These are phyloP conservation scores for Chenopodium berlandieri DNA, from an alignment of 148 eudicot species.

Conservation along the genomic window DNA sequence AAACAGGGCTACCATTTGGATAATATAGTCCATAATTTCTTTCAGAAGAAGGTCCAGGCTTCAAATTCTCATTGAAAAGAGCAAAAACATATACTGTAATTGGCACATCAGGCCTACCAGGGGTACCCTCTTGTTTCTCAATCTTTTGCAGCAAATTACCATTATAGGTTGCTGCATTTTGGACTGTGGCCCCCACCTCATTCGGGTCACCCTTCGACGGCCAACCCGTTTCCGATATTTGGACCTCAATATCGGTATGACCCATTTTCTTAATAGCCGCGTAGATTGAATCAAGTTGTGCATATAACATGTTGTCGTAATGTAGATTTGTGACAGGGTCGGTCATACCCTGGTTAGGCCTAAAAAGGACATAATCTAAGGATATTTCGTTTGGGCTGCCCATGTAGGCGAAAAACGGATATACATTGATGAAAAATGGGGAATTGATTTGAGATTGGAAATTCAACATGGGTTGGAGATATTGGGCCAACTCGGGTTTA, in stretches of 20 bases:
- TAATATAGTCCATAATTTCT: constrained; percentile 82
- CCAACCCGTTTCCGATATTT: constrained; percentile 91
- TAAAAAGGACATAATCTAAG: constrained; percentile 58
- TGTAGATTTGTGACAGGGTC: constrained; percentile 60
- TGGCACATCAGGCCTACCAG: constrained; percentile 58
- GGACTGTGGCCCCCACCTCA: constrained; percentile 67
- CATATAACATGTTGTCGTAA: constrained; percentile 86
- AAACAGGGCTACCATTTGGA: constrained; percentile 73
- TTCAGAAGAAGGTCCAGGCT: constrained; percentile 85
- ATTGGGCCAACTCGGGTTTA: constrained; percentile 46
- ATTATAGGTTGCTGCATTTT: constrained; percentile 75
- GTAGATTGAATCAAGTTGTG: constrained; percentile 89
- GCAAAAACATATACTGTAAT: constrained; percentile 79
- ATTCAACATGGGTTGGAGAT: constrained; percentile 56
- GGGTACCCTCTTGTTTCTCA: constrained; percentile 60
- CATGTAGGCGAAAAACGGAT: constrained; percentile 81
- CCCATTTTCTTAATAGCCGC: constrained; percentile 69
- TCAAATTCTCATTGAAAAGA: constrained; percentile 78
- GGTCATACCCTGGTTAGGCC: constrained; percentile 52
- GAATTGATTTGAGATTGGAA: constrained; percentile 57
- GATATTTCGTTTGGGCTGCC: constrained; percentile 55
- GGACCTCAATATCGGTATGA: constrained; percentile 50
- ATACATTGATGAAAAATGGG: constrained; percentile 77
- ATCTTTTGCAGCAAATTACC: constrained; percentile 67
- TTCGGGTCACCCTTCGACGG: constrained; percentile 75